Evolutionary conservation across 2,329 filamentous ascomycete genomes (phyloP).

Genomic region (Diaporthe helianthi): DNA sequence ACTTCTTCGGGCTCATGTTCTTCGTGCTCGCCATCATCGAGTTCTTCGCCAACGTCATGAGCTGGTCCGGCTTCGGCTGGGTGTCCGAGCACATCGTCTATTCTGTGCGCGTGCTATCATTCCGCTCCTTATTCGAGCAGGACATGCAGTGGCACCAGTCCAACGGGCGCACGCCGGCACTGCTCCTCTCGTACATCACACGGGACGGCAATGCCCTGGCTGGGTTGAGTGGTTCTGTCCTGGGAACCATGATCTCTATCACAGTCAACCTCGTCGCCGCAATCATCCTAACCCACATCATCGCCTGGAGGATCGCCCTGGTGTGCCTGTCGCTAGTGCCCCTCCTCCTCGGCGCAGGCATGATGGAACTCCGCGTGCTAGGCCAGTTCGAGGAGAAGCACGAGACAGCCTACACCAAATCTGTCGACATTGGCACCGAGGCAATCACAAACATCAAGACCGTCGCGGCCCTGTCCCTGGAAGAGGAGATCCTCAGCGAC

Average conservation of each 20-base stretch:
- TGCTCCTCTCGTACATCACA: constrained; percentile 72
- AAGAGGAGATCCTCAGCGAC: constrained; percentile 57
- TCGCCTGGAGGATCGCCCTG: constrained; percentile 79
- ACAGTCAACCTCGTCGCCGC: constrained; percentile 72
- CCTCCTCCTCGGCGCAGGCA: constrained; percentile 70
- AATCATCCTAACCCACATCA: constrained; percentile 72
- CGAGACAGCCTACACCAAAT: constrained; percentile 68
- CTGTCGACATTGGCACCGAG: constrained; percentile 71
- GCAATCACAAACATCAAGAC: constrained; percentile 72
- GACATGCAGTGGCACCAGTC: constrained; percentile 72
- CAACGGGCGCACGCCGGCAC: constrained; percentile 64
- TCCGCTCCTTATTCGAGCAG: constrained; percentile 63
- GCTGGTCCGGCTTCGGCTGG: constrained; percentile 63
- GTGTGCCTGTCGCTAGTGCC: constrained; percentile 75
- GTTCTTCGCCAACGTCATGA: constrained; percentile 64
- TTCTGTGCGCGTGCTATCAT: constrained; percentile 60
- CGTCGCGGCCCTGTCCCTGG: constrained; percentile 61
- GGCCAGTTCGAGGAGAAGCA: constrained; percentile 68
- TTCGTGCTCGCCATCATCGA: constrained; percentile 67
- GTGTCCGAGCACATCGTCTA: constrained; percentile 65
- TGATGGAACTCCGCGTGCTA: constrained; percentile 71
- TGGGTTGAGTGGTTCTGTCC: constrained; percentile 73
- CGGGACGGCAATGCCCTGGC: constrained; percentile 72
- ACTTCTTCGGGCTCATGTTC: constrained; percentile 64
- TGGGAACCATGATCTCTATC: constrained; percentile 74